A percentile compares a stretch with the other conserved stretches of the same genome.
These are phyloP conservation scores for Geotrichum candidum DNA, from an alignment of 1,139 yeast species.

Conservation along the genomic window DNA sequence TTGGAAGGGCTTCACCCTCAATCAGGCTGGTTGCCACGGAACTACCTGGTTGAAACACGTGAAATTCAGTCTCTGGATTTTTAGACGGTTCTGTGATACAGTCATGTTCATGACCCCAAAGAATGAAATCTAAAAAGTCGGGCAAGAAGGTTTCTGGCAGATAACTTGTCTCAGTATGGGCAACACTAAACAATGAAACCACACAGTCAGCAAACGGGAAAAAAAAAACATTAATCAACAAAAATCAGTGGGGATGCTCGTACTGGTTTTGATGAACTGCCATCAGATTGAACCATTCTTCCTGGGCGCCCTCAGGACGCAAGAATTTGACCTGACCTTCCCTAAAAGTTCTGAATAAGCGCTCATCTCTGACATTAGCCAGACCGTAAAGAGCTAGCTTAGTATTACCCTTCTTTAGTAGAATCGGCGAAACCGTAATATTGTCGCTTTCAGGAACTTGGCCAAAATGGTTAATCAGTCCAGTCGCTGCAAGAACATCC, in stretches of 20 bases:
- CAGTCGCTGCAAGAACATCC: slow-evolving; percentile 76
- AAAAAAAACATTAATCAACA: not conserved
- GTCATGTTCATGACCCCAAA: slow-evolving; percentile 99
- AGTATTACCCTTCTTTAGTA: slow-evolving; percentile 76
- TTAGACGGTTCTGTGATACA: slow-evolving; percentile 67
- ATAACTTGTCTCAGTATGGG: slow-evolving; percentile 74
- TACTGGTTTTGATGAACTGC: slow-evolving; percentile 84
- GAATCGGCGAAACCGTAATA: slow-evolving; percentile 68
- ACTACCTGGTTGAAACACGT: slow-evolving; percentile 88
- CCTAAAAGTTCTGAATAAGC: slow-evolving; percentile 74
- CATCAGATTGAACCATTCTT: slow-evolving; percentile 77
- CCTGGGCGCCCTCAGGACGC: slow-evolving; percentile 50
- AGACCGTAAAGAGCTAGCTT: slow-evolving; percentile 83
- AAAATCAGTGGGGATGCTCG: not conserved
- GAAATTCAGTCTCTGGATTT: slow-evolving; percentile 65
- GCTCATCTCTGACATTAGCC: slow-evolving; percentile 83
- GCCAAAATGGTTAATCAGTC: slow-evolving; percentile 87
- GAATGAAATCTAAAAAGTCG: slow-evolving; percentile 65
- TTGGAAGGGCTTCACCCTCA: slow-evolving; percentile 76
- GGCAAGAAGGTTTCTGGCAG: slow-evolving; percentile 85
- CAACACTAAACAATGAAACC: slow-evolving; percentile 38
- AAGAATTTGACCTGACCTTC: slow-evolving; percentile 75
- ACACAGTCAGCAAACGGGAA: slow-evolving; percentile 23
- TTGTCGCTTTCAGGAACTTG: slow-evolving; percentile 70
- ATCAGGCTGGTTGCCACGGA: slow-evolving; percentile 87